Evolutionary conservation across 345 rosid species (phyloP), one percentile per base, ranked within the genome.

Genomic region (Sapria himalayana): DNA sequence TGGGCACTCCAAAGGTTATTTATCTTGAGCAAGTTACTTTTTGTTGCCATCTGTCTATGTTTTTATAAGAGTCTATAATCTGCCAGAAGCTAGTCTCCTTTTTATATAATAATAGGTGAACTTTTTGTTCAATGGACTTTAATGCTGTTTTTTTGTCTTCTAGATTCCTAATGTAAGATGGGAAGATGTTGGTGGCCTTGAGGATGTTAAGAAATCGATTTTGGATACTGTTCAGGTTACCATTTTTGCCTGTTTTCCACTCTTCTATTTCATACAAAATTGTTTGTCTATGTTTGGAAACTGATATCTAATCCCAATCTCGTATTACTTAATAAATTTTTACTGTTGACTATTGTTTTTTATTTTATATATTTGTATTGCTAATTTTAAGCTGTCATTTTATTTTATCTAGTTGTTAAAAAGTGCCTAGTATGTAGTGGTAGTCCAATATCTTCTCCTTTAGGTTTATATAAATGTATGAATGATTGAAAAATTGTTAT

Each of bases 181-280:
- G 98, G 94, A 89, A 52, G 94, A 82, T 67, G 93, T 89, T 24
- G 98, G 94, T 40, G 94, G 94, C 34, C 93, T 89, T 34, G 98
- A 82, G 66, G 94, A 89, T 41, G 98, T 82, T 48, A 89, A 89
- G 66, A 66, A 69, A 50, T 79, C 94, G 40, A 82, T 82, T 57
- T 47, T 89, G 58, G 94, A 89, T 61, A 82, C 98, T 33, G 98
- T 89, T 62, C 98, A 73, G 85, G 85, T 68, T 24, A n/a, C n/a
- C n/a, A n/a, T n/a, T n/a, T n/a, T n/a, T n/a, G n/a, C n/a, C n/a
- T n/a, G 7, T 46, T 9, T 19, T 48, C 18, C 46, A 40, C 47
- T 47, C 24, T 49, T 51, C 2, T 21, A 41, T 40, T 21, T 34
- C 6, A n/a, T 32, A 46, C 21, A 11, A 19, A 32, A 16, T 25